Evolutionary conservation across 192 early-diverging fungal genomes (phyloP).

Genomic region (Coemansia sp.): DNA sequence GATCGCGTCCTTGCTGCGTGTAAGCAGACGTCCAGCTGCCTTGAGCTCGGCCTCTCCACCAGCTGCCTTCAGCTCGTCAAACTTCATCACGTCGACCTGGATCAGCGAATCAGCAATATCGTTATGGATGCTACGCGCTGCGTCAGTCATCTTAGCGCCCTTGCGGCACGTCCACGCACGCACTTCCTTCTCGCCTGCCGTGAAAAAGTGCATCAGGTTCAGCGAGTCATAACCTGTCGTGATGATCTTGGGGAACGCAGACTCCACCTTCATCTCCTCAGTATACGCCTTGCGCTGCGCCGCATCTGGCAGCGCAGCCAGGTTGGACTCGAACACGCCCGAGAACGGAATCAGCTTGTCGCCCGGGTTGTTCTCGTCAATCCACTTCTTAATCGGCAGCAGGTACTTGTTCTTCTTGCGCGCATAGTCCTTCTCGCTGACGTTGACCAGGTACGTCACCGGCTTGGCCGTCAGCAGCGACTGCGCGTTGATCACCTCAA

Average conservation of each 20-base stretch:
- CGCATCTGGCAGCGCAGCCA: slow-evolving; percentile 54
- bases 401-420: slow-evolving; percentile 96
- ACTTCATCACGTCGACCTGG: slow-evolving; percentile 91
- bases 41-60: slow-evolving; percentile 90
- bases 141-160: slow-evolving; percentile 82
- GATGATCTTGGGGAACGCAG: slow-evolving; percentile 88
- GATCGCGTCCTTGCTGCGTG: slow-evolving; percentile 90
- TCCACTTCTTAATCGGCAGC: slow-evolving; percentile 87
- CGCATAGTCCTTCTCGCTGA: slow-evolving; percentile 84
- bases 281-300: slow-evolving; percentile 63
- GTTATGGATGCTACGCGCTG: slow-evolving; percentile 90
- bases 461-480: slow-evolving; percentile 93
- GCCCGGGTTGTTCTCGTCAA: slow-evolving; percentile 87
- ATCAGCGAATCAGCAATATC: slow-evolving; percentile 87
- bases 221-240: slow-evolving; percentile 86
- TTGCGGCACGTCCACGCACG: slow-evolving; percentile 90
- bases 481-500: slow-evolving; percentile 85
- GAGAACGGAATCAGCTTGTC: slow-evolving; percentile 92
- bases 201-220: slow-evolving; percentile 92
- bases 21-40: slow-evolving; percentile 83
- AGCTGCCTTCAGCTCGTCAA: slow-evolving; percentile 79
- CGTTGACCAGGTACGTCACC: slow-evolving; percentile 91
- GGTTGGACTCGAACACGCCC: slow-evolving; percentile 73
- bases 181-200: slow-evolving; percentile 87
- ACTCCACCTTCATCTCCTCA: slow-evolving; percentile 65